Percentiles rank a stretch among this genome's conserved stretches.
phyloP scores from a whole-genome alignment of 192 early-diverging fungal species.

The Chytriomyces confervae region DNA sequence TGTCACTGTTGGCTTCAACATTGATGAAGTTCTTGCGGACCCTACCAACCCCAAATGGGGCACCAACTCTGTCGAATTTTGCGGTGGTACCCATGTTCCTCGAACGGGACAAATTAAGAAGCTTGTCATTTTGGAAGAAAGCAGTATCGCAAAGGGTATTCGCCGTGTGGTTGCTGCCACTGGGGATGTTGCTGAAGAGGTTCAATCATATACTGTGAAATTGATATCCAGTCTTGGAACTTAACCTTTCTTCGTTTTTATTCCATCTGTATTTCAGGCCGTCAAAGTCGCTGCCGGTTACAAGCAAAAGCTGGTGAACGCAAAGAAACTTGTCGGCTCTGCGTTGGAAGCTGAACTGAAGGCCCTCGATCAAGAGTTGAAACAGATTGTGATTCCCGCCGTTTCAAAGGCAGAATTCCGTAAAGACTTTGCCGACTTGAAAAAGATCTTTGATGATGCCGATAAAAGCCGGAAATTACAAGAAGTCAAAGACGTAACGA shows the following conservation, averaged over 20 bases:
- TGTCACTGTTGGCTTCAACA: conserved; percentile 87
- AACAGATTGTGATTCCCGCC: conserved; percentile 78
- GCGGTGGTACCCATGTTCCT: conserved; percentile 95
- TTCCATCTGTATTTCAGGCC: conserved; percentile 44
- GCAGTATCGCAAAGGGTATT: conserved; percentile 93
- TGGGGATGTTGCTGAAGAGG: conserved; percentile 81
- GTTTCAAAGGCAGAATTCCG: conserved; percentile 79
- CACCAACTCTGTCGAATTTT: conserved; percentile 90
- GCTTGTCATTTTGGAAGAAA: conserved; percentile 87
- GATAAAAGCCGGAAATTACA: conserved; percentile 89
- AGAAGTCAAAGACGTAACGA: conserved; percentile 74
- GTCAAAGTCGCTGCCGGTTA: conserved; percentile 74
- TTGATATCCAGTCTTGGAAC: not conserved
- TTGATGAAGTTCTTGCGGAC: conserved; percentile 84
- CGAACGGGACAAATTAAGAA: conserved; percentile 89
- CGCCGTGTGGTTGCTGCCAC: conserved; percentile 94
- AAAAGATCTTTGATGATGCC: conserved; percentile 83
- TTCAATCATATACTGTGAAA: conserved; percentile 20
- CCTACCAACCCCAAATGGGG: conserved; percentile 82
- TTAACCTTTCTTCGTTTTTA: not conserved
- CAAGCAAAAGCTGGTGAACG: conserved; percentile 62
- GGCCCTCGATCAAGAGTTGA: conserved; percentile 76
- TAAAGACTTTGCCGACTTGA: conserved; percentile 71
- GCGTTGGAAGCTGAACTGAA: conserved; percentile 82
- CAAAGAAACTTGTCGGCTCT: conserved; percentile 62